A percentile compares a stretch with the other conserved stretches of the same genome.
These are phyloP conservation scores for Acorus gramineus DNA, from an alignment of 106 monocot species.

Conservation along the genomic window DNA sequence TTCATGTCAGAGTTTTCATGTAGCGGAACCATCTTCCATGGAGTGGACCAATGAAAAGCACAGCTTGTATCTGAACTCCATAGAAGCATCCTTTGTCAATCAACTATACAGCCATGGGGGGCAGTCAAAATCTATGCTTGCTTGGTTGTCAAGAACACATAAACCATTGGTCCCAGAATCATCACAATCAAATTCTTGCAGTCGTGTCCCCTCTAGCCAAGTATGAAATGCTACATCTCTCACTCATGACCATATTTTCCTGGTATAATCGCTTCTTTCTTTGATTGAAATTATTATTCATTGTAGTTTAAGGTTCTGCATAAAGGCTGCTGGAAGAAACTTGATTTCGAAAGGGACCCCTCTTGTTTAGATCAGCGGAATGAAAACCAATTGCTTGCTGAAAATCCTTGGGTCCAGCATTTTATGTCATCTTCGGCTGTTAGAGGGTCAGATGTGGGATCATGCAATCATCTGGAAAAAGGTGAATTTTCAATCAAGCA, in stretches of 20 bases:
- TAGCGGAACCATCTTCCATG: too few species aligned
- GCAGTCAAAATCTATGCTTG: too few species aligned
- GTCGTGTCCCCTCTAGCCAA: slow-evolving; percentile 22
- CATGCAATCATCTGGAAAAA: slow-evolving; percentile 4
- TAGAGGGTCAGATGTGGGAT: slow-evolving; percentile 4
- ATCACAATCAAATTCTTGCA: slow-evolving; percentile 10
- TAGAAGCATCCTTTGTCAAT: too few species aligned
- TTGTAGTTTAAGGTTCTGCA: slow-evolving; percentile 52
- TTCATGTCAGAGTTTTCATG: not conserved
- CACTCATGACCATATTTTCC: too few species aligned
- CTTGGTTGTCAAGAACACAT: not conserved
- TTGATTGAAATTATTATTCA: not conserved
- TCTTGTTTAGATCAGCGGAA: slow-evolving; percentile 8
- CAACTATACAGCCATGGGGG: too few species aligned
- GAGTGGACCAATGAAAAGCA: too few species aligned
- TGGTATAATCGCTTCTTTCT: too few species aligned
- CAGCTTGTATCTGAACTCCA: too few species aligned
- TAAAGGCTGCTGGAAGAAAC: slow-evolving; percentile 29
- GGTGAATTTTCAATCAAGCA: slow-evolving; percentile 6
- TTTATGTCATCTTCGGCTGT: slow-evolving; percentile 22
- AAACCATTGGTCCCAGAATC: slow-evolving; percentile 6
- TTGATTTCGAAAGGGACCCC: slow-evolving; percentile 26
- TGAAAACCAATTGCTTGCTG: slow-evolving; percentile 17
- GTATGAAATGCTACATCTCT: slow-evolving; percentile 7
- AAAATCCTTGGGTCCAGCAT: slow-evolving; percentile 59